Percentiles rank a stretch among this genome's conserved stretches.
phyloP scores from a whole-genome alignment of 139 green algal species.

The Dunaliella sp. region DNA sequence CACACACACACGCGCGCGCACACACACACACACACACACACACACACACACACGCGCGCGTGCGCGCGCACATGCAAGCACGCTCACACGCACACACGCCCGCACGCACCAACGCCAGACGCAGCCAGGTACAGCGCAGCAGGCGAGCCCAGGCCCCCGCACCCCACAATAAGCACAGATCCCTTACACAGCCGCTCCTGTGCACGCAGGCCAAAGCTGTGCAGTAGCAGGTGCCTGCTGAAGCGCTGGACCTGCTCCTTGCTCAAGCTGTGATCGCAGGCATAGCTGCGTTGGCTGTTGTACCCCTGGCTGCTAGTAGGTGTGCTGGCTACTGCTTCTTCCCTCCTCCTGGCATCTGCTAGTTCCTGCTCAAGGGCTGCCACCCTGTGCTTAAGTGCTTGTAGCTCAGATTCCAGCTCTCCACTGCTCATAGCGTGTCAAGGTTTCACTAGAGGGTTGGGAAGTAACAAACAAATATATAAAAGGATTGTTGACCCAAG shows the following conservation, averaged over 20 bases:
- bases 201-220: slow-evolving; percentile 72
- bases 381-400: not conserved
- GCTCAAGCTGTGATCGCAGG: slow-evolving; percentile 50
- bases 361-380: not conserved
- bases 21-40: not conserved
- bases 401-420: too few species aligned
- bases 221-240: slow-evolving; percentile 82
- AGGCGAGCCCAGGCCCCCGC: slow-evolving; percentile 85
- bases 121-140: slow-evolving; percentile 83
- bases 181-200: slow-evolving; percentile 64
- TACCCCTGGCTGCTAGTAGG: not conserved
- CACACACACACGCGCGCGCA: too few species aligned
- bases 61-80: not conserved
- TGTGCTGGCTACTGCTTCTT: not conserved
- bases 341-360: not conserved
- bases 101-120: slow-evolving; percentile 62
- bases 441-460: too few species aligned
- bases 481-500: too few species aligned
- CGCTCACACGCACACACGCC: not conserved
- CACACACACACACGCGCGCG: not conserved
- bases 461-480: too few species aligned
- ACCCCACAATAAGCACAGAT: slow-evolving; percentile 82
- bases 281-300: not conserved
- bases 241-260: slow-evolving; percentile 75
- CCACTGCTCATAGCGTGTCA: too few species aligned